Evolutionary conservation across 139 green algal species (phyloP).

Genomic region (Gonium pectorale): DNA sequence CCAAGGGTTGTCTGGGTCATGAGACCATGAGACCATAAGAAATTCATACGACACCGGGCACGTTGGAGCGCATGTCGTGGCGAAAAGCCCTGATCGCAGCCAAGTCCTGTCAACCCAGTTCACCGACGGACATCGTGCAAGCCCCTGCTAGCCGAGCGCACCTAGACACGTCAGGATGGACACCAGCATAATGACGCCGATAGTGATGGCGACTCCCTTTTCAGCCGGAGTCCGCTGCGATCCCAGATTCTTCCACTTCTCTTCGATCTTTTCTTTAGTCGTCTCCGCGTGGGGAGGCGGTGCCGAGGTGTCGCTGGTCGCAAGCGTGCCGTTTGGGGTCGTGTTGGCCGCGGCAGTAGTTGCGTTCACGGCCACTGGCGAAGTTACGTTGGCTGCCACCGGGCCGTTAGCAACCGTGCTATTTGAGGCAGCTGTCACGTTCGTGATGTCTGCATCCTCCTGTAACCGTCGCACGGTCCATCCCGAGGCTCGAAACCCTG

Average conservation of each 20-base stretch:
- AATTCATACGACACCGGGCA: no score
- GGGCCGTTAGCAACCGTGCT: not conserved
- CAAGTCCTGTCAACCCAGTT: no score
- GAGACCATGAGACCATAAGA: no score
- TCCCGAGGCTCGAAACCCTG: no score
- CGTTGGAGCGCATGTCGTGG: no score
- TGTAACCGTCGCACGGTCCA: no score
- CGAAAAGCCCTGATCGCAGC: no score
- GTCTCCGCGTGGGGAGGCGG: not conserved
- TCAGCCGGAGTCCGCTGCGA: not conserved
- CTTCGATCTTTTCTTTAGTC: not conserved
- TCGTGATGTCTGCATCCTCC: no score
- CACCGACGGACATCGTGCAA: not conserved
- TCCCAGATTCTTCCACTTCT: conserved; percentile 17
- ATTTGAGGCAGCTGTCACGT: no score
- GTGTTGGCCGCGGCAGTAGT: not conserved
- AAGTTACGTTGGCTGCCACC: not conserved
- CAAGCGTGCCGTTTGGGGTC: not conserved
- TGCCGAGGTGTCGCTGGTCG: not conserved
- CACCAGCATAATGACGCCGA: conserved; percentile 39
- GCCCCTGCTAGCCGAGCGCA: not conserved
- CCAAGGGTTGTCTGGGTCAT: no score
- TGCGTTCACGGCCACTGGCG: not conserved
- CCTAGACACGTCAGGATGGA: conserved; percentile 31
- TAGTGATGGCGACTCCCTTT: conserved; percentile 29